phyloP scores from a whole-genome alignment of 192 early-diverging fungal species.

The Backusella psychrophila region DNA sequence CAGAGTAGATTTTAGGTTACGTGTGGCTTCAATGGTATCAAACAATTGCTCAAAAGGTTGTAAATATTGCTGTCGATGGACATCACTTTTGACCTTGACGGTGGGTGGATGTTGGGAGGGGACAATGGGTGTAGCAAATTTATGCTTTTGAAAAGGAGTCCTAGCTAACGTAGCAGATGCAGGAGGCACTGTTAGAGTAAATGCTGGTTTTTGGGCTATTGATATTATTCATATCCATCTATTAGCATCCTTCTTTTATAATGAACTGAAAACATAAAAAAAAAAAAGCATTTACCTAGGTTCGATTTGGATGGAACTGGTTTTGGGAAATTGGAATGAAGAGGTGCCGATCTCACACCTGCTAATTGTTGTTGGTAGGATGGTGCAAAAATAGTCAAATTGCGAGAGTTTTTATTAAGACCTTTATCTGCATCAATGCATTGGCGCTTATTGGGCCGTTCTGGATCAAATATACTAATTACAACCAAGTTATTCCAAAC shows the following conservation, averaged over 20 bases:
- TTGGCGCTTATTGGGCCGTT: slow-evolving; percentile 13
- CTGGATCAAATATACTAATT: slow-evolving; percentile 5
- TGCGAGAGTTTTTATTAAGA: slow-evolving; percentile 24
- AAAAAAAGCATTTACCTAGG: background rate
- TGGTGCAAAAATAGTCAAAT: slow-evolving; percentile 17
- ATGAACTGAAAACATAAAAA: background rate
- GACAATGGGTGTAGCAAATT: background rate
- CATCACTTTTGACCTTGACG: background rate
- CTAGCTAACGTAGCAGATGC: slow-evolving; percentile 7
- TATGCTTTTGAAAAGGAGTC: slow-evolving; percentile 2
- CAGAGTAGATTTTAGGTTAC: slow-evolving; percentile 59
- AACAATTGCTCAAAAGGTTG: slow-evolving; percentile 52
- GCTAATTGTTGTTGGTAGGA: background rate
- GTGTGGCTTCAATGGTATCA: slow-evolving; percentile 58
- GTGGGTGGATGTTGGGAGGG: background rate
- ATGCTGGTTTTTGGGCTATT: background rate
- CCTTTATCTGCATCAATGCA: background rate
- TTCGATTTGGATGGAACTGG: slow-evolving; percentile 1
- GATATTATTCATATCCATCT: background rate
- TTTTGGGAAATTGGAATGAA: slow-evolving; percentile 7
- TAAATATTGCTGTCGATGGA: slow-evolving; percentile 49
- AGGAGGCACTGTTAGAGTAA: background rate
- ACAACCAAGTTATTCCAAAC: background rate
- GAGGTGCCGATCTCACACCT: slow-evolving; percentile 10
- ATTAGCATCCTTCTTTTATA: background rate